These are phyloP conservation scores for Xylariaceae sp. DNA, from an alignment of 2,329 filamentous ascomycete species.

Conservation along the genomic window DNA sequence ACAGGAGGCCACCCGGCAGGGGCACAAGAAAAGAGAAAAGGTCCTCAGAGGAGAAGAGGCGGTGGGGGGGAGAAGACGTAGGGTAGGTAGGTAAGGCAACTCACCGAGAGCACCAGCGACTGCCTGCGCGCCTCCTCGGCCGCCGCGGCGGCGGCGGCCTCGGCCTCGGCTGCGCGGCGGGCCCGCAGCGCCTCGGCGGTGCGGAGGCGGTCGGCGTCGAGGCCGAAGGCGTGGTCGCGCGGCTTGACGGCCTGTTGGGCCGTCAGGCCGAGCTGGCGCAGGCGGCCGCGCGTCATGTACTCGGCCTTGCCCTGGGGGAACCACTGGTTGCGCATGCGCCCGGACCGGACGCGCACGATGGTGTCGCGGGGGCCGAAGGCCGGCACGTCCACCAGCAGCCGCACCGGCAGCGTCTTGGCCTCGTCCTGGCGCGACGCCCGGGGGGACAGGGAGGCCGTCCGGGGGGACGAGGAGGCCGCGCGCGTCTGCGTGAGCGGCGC, in stretches of 20 bases:
- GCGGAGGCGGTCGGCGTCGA: no score
- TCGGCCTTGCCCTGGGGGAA: slow-evolving; percentile 25
- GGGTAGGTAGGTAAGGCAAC: slow-evolving; percentile 1
- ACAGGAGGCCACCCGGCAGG: no score
- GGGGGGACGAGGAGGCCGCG: slow-evolving; percentile 28
- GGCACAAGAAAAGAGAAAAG: no score
- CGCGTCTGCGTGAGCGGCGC: slow-evolving; percentile 21
- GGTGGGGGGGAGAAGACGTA: background rate
- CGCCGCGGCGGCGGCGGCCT: slow-evolving; percentile 1
- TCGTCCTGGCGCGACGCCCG: no score
- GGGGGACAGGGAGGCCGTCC: slow-evolving; percentile 27
- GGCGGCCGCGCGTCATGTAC: slow-evolving; percentile 27
- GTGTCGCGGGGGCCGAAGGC: slow-evolving; percentile 25
- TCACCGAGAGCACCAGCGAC: slow-evolving; percentile 16
- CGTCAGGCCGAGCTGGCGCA: slow-evolving; percentile 23
- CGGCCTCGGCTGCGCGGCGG: slow-evolving; percentile 1
- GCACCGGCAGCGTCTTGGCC: no score
- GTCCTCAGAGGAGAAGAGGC: background rate
- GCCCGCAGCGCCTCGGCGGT: no score
- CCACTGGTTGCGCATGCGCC: slow-evolving; percentile 28
- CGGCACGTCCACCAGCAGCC: slow-evolving; percentile 32
- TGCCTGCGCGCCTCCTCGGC: slow-evolving; percentile 19
- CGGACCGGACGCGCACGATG: slow-evolving; percentile 27
- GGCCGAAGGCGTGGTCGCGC: slow-evolving; percentile 26
- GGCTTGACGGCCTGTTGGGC: slow-evolving; percentile 24